Base-by-base conservation (phyloP, 768 basidiomycete genomes). In the Russula griseocarnosa region DNA sequence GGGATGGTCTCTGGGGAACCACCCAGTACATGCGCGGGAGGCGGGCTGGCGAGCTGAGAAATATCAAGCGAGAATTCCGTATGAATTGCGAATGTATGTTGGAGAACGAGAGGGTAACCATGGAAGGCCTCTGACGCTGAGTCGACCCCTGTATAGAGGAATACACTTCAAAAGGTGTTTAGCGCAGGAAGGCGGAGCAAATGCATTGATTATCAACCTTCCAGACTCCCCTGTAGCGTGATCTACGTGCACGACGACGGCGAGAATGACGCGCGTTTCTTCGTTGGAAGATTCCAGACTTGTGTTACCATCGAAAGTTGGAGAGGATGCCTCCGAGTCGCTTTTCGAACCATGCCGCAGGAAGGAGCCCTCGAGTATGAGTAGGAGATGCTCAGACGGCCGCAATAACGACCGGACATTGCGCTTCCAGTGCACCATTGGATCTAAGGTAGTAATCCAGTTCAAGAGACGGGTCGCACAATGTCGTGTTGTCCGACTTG, bases 81-180 rank as follows among this genome's bases (percentile, higher is more conserved):
- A 22, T 67, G 55, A 40, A 68, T 60, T 44, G 67, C 46, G 11
- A 68, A 50, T 28, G 59, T 57, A 26, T 52, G 61, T 8, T 67
- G 57, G n/a, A 68, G 67, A 2, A 52, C n/a, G n/a, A 68, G 60
- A 22, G 49, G 58, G 16, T 36, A 49, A 11, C 52, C 40, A 20
- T 32, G 38, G 7, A 14, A 11, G 1, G 30, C 26, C 3, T 34
- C 28, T 10, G 55, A 51, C 34, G 49, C 20, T 18, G 49, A 16
- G 5, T 56, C 20, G 50, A 34, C 11, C 28, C 51, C 63, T 24
- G 22, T 56, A 55, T 65, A 65, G 24, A 65, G 47, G 20, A 65
- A 65, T 32, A 57, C 59, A 52, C 64, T 65, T 61, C 32, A 10
- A 22, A 46, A 36, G 8, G 22, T 16, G 58, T 42, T 65, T 14